Conservation (phyloP, 306 rosid species). For the Oemleria cerasiformis region DNA sequence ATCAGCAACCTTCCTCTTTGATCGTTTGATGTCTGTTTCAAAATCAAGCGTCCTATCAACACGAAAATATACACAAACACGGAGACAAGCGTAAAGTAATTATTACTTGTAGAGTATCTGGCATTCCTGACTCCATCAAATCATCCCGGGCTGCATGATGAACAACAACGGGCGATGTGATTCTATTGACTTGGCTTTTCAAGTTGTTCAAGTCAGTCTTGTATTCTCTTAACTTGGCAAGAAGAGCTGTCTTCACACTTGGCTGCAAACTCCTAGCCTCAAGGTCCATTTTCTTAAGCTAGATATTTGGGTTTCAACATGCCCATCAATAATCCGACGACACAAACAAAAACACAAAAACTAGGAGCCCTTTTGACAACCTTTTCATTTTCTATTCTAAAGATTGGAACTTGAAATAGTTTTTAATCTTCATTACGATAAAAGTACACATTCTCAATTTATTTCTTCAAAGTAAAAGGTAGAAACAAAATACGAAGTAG, state of each 20-base stretch:
- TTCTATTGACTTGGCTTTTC: constrained; percentile 44
- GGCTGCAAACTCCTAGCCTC: constrained; percentile 71
- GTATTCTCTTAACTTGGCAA: constrained; percentile 54
- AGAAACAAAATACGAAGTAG: too few relatives aligned
- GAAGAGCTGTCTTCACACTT: constrained; percentile 46
- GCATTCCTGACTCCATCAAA: constrained; percentile 46
- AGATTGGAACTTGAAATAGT: too few relatives aligned
- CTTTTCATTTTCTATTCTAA: too few relatives aligned
- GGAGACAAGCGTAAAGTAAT: not conserved
- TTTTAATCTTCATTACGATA: too few relatives aligned
- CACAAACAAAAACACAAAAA: not conserved
- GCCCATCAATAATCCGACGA: not conserved
- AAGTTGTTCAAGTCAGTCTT: constrained; percentile 46
- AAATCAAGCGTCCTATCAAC: not conserved
- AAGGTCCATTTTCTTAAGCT: constrained; percentile 70
- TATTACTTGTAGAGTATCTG: constrained; percentile 38
- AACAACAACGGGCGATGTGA: constrained; percentile 34
- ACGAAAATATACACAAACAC: not conserved
- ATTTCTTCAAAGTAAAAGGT: too few relatives aligned
- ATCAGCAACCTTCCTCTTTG: constrained; percentile 52
- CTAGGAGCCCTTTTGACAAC: not conserved
- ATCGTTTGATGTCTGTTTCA: constrained; percentile 47
- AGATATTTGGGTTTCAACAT: constrained; percentile 13
- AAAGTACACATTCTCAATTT: too few relatives aligned
- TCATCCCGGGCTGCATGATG: constrained; percentile 33